Base-by-base conservation (phyloP, 805 yeast species). In the Hanseniaspora thailandica region DNA sequence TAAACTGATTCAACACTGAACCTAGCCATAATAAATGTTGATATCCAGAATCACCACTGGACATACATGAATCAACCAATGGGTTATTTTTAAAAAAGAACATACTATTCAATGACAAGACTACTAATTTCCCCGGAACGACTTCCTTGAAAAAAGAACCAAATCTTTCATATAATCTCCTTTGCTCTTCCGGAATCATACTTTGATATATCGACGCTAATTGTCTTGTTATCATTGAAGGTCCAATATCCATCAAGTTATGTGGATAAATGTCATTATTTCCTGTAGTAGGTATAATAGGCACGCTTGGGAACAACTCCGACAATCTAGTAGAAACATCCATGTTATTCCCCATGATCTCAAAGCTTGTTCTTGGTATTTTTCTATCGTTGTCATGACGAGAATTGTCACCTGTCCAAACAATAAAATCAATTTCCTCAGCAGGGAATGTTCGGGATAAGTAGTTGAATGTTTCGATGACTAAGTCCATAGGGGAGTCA, bases 241-340 rank as follows among this genome's bases (percentile, higher is more conserved):
- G 95, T 0, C 96, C 96, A 0, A 87, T 78, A 0, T 90, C 77
- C 65, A 85, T 84, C 63, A 86, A 69, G 62, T 86, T 86, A 68
- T 86, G 96, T 0, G 96, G 95, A 64, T 79, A 86, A 3, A 86
- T 95, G 64, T 87, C 95, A 62, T 86, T 86, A 63, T 86, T 86
- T 2, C 96, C 96, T 39, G 86, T 65, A 52, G 84, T 75, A 34
- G 95, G 95, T 30, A 86, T 69, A 5, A 74, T 76, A 40, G 69
- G 70, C 57, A 74, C 68, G 33, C 70, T 71, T n/a, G 46, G 40
- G 31, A 39, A 46, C 56, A 23, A 46, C n/a, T 6, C 59, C 7
- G 19, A 7, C 26, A 51, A 26, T 53, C 35, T 43, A 9, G 57
- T 58, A 41, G 75, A 60, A 55, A 70, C 66, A 12, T 69, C 69